Base-by-base conservation (phyloP, 2,329 filamentous ascomycete species). In the Aureobasidium sp. region DNA sequence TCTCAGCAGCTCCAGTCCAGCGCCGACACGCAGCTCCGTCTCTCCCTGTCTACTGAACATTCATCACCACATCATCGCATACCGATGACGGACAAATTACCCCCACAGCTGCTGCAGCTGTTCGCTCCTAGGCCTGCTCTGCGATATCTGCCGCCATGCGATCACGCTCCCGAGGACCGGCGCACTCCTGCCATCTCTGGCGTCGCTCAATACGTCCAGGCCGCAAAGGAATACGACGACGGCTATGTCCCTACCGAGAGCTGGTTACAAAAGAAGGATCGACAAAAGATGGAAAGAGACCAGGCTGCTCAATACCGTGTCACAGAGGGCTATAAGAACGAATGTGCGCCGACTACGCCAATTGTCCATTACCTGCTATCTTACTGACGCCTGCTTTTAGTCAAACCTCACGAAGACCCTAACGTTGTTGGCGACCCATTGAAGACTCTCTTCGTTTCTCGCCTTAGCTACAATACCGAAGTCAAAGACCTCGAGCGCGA, bases 61-160 rank as follows among this genome's bases (percentile, higher is more conserved):
- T 20, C 42, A 58, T 58, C 55, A n/a, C 13, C 37, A 42, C 44
- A 62, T 62, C 62, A 62, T 62, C 61, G 65, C 42, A 37, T 34
- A 44, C 79, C 69, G 65, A 99, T 97, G 94, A 97, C 94, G 56
- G 93, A 97, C 82, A 44, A 46, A 78, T 88, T 99, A 23, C 93
- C 94, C 63, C 90, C 89, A 62, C 93, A 96, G 74, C 84, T 97
- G 64, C 83, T 97, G 70, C 89, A 90, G 77, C 90, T 97, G 68
- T 99, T 99, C 79, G 90, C 93, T 77, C 90, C 94, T 73, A 90
- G 94, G 64, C 94, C 94, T 69, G 89, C 93, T 64, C 80, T 97
- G 73, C 89, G 91, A 76, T 97, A 90, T 83, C 86, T 96, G 64
- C 88, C 89, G 64, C 90, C 91, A 7, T 81, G 83, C 69, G 93